Evolutionary conservation across 371 early-diverging fungal genomes (phyloP).

Genomic region (Vairimorpha apis): DNA sequence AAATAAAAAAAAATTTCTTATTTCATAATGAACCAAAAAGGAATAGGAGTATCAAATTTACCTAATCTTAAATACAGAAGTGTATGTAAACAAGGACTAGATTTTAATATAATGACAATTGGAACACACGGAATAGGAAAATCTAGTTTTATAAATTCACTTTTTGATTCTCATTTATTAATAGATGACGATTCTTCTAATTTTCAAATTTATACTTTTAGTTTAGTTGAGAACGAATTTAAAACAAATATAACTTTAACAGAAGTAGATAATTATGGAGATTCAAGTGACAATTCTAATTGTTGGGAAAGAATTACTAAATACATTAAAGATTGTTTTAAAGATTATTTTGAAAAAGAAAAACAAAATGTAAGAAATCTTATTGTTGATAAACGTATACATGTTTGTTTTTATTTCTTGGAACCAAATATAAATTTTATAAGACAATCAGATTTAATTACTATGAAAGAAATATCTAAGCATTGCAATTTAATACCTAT

Average conservation of each 20-base stretch:
- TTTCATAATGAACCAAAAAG: conserved; percentile 39
- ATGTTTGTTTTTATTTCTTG: conserved; percentile 56
- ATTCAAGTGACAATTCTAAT: conserved; percentile 36
- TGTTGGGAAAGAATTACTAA: conserved; percentile 49
- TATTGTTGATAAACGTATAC: conserved; percentile 58
- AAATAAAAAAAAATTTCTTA: not conserved
- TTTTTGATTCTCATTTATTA: conserved; percentile 69
- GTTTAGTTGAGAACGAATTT: conserved; percentile 44
- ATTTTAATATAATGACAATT: conserved; percentile 88
- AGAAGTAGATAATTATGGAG: conserved; percentile 59
- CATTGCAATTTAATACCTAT: conserved; percentile 59
- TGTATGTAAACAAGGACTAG: conserved; percentile 79
- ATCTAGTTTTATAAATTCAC: conserved; percentile 69
- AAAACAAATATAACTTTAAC: conserved; percentile 51
- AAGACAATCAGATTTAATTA: conserved; percentile 44
- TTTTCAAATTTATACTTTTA: conserved; percentile 31
- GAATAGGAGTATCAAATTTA: conserved; percentile 85
- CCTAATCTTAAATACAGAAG: conserved; percentile 92
- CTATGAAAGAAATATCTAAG: conserved; percentile 58
- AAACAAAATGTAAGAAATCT: conserved; percentile 37
- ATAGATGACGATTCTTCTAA: not conserved
- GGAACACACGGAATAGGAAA: conserved; percentile 67
- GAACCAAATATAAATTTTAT: conserved; percentile 43
- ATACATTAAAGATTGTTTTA: conserved; percentile 43
- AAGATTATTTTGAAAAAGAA: conserved; percentile 52